Percentiles rank a stretch among this genome's conserved stretches.
phyloP scores from a whole-genome alignment of 495 filamentous ascomycete genomes.

The Cercophora newfieldiana region DNA sequence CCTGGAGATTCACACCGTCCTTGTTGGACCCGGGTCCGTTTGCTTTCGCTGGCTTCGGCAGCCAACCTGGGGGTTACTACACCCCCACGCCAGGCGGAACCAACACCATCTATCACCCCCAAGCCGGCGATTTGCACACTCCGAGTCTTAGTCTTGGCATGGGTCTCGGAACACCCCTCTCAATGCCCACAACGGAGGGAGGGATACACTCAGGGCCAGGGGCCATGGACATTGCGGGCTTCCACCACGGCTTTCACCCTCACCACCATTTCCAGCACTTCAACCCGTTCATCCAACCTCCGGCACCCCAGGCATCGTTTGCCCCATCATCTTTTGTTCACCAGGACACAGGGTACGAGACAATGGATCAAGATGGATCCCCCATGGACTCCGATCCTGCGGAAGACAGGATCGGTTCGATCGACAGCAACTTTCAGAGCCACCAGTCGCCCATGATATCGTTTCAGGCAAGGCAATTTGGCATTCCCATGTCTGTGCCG shows the following conservation, averaged over 20 bases:
- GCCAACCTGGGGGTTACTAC: slow-evolving; percentile 81
- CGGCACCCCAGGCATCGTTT: slow-evolving; percentile 58
- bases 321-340: slow-evolving; percentile 80
- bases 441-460: slow-evolving; percentile 47
- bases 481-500: slow-evolving; percentile 41
- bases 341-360: slow-evolving; percentile 73
- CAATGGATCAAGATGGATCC: slow-evolving; percentile 70
- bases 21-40: slow-evolving; percentile 83
- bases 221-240: slow-evolving; percentile 56
- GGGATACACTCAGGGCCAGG: slow-evolving; percentile 54
- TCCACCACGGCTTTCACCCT: slow-evolving; percentile 59
- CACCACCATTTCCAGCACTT: slow-evolving; percentile 68
- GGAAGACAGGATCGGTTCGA: slow-evolving; percentile 50
- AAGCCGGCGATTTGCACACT: slow-evolving; percentile 89
- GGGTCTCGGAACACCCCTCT: slow-evolving; percentile 82
- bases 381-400: slow-evolving; percentile 53
- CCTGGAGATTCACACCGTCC: slow-evolving; percentile 82
- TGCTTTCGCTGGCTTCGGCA: slow-evolving; percentile 72
- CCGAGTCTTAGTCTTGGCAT: slow-evolving; percentile 61
- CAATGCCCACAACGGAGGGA: slow-evolving; percentile 67
- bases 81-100: slow-evolving; percentile 85
- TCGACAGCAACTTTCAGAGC: slow-evolving; percentile 51
- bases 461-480: slow-evolving; percentile 42
- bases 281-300: slow-evolving; percentile 69
- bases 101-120: slow-evolving; percentile 76